These are phyloP conservation scores for Acorus calamus DNA, from an alignment of 106 monocot genomes.

Conservation along the genomic window DNA sequence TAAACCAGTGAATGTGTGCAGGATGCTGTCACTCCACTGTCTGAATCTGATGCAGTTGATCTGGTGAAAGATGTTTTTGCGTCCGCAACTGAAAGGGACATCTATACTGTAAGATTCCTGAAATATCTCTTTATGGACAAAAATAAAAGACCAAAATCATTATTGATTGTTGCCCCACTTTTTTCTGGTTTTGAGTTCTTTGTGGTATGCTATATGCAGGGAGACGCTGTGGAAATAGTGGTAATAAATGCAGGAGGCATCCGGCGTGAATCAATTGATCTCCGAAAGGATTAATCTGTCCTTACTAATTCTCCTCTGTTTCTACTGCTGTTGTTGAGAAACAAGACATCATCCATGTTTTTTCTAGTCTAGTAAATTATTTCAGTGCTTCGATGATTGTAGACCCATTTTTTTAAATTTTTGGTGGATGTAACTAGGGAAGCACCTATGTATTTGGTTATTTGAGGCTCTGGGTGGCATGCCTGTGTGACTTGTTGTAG, in stretches of 20 bases:
- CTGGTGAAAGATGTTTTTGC: constrained; percentile 97
- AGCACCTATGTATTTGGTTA: no score
- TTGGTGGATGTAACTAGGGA: no score
- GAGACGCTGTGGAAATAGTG: constrained; percentile 81
- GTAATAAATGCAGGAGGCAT: constrained; percentile 72
- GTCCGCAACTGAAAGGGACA: constrained; percentile 89
- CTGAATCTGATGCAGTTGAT: constrained; percentile 80
- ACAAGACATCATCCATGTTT: no score
- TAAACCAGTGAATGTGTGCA: constrained; percentile 11
- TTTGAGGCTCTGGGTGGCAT: no score
- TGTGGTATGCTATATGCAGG: constrained; percentile 32
- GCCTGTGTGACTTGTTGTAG: no score
- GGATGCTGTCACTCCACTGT: constrained; percentile 88
- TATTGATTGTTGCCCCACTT: neutral
- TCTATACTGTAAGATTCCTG: constrained; percentile 62
- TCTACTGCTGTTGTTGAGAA: no score
- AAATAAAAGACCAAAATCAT: no score
- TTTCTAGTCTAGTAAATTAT: no score
- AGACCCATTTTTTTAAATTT: no score
- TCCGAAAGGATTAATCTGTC: constrained; percentile 59
- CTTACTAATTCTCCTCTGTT: no score
- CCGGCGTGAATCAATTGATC: constrained; percentile 58
- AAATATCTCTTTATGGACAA: neutral
- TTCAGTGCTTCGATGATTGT: no score
- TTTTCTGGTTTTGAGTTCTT: neutral